Conservation (phyloP, 768 basidiomycete genomes). For the Auricularia sp. region DNA sequence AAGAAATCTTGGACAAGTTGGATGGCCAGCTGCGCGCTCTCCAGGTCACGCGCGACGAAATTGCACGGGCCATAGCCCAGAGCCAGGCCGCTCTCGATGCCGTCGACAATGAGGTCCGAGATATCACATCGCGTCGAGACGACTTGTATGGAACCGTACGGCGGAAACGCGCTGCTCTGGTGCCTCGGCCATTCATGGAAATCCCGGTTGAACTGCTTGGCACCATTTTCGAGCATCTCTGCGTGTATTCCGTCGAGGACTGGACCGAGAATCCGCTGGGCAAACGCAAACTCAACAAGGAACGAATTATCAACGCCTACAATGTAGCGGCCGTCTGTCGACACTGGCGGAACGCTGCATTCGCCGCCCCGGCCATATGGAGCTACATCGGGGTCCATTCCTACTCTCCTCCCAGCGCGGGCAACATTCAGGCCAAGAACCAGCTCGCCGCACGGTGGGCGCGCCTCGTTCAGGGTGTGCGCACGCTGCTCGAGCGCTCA, state of each 20-base stretch:
- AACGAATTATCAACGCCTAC: not conserved
- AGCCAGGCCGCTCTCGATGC: not conserved
- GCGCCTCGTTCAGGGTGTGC: not conserved
- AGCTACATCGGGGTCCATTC: not conserved
- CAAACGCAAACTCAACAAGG: not conserved
- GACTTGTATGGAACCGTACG: not conserved
- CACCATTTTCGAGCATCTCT: not conserved
- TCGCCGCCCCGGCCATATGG: not conserved
- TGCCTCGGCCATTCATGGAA: not conserved
- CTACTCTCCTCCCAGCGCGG: not conserved
- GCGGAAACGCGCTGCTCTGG: not conserved
- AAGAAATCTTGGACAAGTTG: not conserved
- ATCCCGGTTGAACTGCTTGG: not conserved
- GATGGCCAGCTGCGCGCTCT: not conserved
- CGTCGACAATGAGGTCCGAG: not conserved
- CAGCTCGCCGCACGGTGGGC: not conserved
- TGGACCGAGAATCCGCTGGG: not conserved
- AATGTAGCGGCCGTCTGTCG: not conserved
- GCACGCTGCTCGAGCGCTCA: not conserved
- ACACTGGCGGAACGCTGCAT: not conserved
- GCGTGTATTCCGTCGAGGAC: not conserved
- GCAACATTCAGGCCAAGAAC: not conserved
- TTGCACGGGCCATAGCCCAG: not conserved
- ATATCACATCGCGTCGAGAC: not conserved
- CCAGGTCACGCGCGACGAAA: not conserved